Evolutionary conservation across 129 eudicot species (phyloP), one percentile per base, ranked within the genome.

Genomic region (Ambrosia trifida): DNA sequence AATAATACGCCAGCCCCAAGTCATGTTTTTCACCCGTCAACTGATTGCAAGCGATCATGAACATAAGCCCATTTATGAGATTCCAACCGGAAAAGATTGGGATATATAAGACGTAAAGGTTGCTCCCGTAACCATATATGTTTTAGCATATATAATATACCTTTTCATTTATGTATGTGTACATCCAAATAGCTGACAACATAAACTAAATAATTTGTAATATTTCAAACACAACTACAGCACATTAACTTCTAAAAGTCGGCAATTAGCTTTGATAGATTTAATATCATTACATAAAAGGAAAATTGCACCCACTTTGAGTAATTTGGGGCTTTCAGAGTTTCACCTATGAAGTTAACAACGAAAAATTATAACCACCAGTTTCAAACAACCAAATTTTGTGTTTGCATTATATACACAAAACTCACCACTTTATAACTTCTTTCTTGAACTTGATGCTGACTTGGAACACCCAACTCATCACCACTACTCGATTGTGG

Each of bases 391-490:
- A 45, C 74, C 41, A 43, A 52, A 64, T 68, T 68, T 68, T 58
- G 38, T 43, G 33, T 51, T 74, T 46, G 45, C 66, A 28, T 54
- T 50, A 76, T 73, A 77, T 74, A 76, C 51, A 62, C 43, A 68
- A n/a, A 66, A 12, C 33, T 36, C 46, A 45, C 61, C 32, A 7
- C 11, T 58, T 51, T 78, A 72, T 72, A 69, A 78, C 76, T 81
- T 85, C 74, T 78, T 79, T 68, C 83, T 68, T 1, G 86, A 78
- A 68, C 91, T 64, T 10, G 81, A 81, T 13, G 72, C 60, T n/a
- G 87, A 52, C 76, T 82, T 85, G 3, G 89, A 81, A 49, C 83
- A 85, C 13, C 90, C 87, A 19, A 79, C 85, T 18, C 77, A 64
- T 82, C 89, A 73, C 66, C 78, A 41, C 82, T 88, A 51, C 61